These are phyloP conservation scores for Termitomyces sp. DNA, from an alignment of 768 basidiomycete species.

Conservation along the genomic window DNA sequence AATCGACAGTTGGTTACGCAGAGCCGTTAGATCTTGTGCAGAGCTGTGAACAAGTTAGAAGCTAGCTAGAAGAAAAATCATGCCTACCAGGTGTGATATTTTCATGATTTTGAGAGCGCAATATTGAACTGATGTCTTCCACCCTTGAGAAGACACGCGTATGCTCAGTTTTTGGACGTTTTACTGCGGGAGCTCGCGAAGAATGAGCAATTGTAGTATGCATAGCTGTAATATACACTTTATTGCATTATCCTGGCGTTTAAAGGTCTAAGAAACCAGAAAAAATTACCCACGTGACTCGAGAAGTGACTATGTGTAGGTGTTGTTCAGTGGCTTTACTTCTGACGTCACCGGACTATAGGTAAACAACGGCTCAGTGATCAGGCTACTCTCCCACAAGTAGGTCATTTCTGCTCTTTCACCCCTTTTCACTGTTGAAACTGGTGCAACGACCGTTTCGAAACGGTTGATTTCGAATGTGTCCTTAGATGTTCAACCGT, in stretches of 20 bases:
- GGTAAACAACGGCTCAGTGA: no score
- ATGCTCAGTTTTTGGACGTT: neutral
- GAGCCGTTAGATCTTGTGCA: constrained; percentile 34
- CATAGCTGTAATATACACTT: neutral
- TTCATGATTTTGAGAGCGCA: constrained; percentile 27
- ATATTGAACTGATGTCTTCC: constrained; percentile 26
- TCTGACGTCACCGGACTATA: neutral
- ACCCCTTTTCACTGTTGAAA: no score
- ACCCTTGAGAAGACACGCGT: constrained; percentile 14
- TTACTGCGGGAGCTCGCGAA: neutral
- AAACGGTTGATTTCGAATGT: no score
- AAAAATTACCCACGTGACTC: neutral
- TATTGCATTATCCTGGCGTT: neutral
- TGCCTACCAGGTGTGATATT: constrained; percentile 24
- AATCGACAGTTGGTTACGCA: constrained; percentile 61
- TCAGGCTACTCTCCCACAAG: no score
- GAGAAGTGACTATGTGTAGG: neutral
- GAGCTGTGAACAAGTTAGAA: constrained; percentile 7
- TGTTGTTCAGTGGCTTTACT: neutral
- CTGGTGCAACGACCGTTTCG: no score
- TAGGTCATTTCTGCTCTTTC: no score
- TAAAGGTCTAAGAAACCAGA: neutral
- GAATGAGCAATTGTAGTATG: neutral
- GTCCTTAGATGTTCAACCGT: no score
- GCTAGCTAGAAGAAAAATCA: neutral